Evolutionary conservation across 2,329 filamentous ascomycete species (phyloP).

Genomic region (Camptophora hylomeconis): DNA sequence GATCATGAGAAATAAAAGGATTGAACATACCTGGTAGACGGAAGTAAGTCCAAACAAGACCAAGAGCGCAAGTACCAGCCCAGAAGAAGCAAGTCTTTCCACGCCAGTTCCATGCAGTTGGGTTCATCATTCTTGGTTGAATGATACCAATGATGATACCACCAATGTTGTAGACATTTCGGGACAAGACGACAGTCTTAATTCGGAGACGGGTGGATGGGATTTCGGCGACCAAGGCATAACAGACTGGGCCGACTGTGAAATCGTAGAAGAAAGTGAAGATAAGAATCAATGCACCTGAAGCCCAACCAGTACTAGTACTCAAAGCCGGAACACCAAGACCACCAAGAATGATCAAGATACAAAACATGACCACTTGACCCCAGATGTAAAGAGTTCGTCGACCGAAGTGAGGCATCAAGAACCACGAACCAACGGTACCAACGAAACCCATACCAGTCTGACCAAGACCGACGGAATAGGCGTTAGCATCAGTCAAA

Average conservation of each 20-base stretch:
- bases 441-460: conserved; percentile 47
- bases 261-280: conserved; percentile 44
- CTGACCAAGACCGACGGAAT: conserved; percentile 40
- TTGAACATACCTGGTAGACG: conserved; percentile 22
- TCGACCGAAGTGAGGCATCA: conserved; percentile 21
- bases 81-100: conserved; percentile 29
- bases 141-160: conserved; percentile 22
- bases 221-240: conserved; percentile 40
- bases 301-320: conserved; percentile 22
- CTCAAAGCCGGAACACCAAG: conserved; percentile 16
- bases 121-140: conserved; percentile 25
- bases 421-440: conserved; percentile 37
- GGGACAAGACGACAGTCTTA: conserved; percentile 42
- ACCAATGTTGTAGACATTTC: conserved; percentile 37
- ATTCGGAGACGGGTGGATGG: conserved; percentile 41
- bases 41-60: conserved; percentile 30
- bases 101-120: conserved; percentile 25
- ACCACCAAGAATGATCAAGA: conserved; percentile 22
- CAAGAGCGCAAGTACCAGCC: conserved; percentile 23
- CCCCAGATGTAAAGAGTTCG: conserved; percentile 23
- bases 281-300: conserved; percentile 37
- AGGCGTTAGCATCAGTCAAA: conserved; percentile 22
- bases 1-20: not conserved
- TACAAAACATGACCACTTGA: conserved; percentile 42
- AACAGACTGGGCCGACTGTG: conserved; percentile 41